Evolutionary conservation across 257 asterid genomes (phyloP).

Genomic region (Voacanga thouarsii): DNA sequence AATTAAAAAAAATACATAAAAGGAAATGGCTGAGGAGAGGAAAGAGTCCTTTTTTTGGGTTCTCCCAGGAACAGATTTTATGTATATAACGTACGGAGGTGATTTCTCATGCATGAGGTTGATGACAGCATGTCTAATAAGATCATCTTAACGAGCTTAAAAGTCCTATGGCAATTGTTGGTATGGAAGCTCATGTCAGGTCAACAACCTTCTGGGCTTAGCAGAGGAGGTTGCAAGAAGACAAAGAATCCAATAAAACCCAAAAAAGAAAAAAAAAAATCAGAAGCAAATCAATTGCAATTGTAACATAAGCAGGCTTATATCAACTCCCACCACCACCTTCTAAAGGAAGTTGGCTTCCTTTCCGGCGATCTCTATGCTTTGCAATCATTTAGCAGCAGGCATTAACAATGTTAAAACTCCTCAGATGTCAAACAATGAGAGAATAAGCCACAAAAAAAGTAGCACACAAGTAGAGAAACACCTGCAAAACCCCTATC

Average conservation of each 20-base stretch:
- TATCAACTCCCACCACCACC: constrained; percentile 33
- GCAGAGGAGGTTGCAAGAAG: neutral
- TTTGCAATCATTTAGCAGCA: constrained; percentile 42
- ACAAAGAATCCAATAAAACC: neutral
- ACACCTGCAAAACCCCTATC: constrained; percentile 35
- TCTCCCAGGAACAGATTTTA: no score
- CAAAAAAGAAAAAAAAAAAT: no score
- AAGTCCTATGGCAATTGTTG: neutral
- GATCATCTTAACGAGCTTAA: neutral
- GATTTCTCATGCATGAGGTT: neutral
- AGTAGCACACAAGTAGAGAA: neutral
- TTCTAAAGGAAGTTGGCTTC: constrained; percentile 76
- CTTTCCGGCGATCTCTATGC: constrained; percentile 84
- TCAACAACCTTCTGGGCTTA: neutral
- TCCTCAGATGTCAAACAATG: neutral
- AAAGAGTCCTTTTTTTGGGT: no score
- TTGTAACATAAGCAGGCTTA: neutral
- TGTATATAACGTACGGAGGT: no score
- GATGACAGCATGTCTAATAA: neutral
- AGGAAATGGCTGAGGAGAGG: no score
- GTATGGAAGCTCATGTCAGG: neutral
- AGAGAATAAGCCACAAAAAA: neutral
- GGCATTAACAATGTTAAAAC: neutral
- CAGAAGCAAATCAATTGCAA: neutral
- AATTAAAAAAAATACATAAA: no score